phyloP scores from a whole-genome alignment of 225 moss, liverwort and hornwort species.

The Thuidium tamariscinum region DNA sequence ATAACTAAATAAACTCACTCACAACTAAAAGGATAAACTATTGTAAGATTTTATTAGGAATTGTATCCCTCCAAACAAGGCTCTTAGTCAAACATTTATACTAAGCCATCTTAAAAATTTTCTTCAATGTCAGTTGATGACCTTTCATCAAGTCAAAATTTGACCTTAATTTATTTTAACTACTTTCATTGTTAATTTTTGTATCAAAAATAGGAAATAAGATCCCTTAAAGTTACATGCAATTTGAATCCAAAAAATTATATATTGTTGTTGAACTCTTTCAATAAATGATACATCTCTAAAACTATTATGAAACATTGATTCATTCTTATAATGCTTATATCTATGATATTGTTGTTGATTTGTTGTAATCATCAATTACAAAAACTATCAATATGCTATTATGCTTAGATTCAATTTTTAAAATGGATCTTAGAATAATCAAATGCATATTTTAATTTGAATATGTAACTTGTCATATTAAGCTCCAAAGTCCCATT shows the following conservation, averaged over 20 bases:
- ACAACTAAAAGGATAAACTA: neutral
- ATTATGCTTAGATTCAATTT: neutral
- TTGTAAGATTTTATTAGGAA: neutral
- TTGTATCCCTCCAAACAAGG: accelerated
- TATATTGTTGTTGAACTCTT: neutral
- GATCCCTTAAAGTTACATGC: no score
- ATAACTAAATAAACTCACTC: neutral
- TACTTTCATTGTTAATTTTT: neutral
- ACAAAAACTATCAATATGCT: neutral
- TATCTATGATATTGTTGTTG: neutral
- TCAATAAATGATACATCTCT: no score
- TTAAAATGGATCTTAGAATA: accelerated
- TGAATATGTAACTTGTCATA: neutral
- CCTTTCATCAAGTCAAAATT: neutral
- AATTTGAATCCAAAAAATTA: neutral
- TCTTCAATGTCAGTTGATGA: neutral
- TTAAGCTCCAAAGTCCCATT: neutral
- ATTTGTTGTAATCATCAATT: no score
- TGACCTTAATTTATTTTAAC: no score
- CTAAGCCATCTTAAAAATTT: neutral
- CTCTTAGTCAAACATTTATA: neutral
- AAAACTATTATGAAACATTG: neutral
- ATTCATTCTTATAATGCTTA: neutral
- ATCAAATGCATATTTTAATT: neutral
- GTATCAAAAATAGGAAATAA: neutral